Base-by-base conservation (phyloP, 805 yeast species). In the Saccharomycopsis synnaedendra region DNA sequence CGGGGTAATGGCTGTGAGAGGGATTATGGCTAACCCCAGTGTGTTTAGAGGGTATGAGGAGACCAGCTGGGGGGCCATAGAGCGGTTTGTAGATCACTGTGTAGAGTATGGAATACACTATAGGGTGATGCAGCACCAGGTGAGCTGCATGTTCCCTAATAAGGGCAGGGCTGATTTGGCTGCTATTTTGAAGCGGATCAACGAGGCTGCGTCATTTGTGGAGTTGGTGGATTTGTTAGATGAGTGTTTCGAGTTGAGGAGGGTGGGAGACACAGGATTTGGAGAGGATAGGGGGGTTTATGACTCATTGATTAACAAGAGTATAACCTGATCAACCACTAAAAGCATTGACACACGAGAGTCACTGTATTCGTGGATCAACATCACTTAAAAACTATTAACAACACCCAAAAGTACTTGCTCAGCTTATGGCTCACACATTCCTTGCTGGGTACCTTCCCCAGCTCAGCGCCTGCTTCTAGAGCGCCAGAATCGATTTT, bases 1-100 rank as follows among this genome's bases (percentile, higher is more conserved):
- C 60, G 98, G 97, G 5, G 84, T 93, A 5, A 93, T 93, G 98
- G 82, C 97, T 3, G 98, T 85, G 1, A 68, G 98, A 52, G 98
- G 98, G 0, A 68, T 86, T 3, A 65, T 93, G 44, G 68, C 75
- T 32, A 93, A 93, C 61, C 98, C 98, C 0, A 95, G 89, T 0
- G 58, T 93, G 54, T 93, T 93, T 65, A 75, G 84, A 1, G 30
- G 33, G 5, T 95, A 95, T 0, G 75, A 63, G 58, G 67, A 68
- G 0, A 69, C 66, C 45, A 96, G 97, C 3, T 93, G 97, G 97
- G 76, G 81, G 5, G 90, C 95, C 5, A 66, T 93, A 4, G 98
- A 93, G 61, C 69, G 70, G 50, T 85, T 90, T 60, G 78, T 88
- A 84, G 81, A 85, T 57, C 77, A 80, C 54, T 75, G 85, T 5